Evolutionary conservation across 805 yeast species (phyloP), one percentile per base, ranked within the genome.

Genomic region (Lipomyces yamadae): DNA sequence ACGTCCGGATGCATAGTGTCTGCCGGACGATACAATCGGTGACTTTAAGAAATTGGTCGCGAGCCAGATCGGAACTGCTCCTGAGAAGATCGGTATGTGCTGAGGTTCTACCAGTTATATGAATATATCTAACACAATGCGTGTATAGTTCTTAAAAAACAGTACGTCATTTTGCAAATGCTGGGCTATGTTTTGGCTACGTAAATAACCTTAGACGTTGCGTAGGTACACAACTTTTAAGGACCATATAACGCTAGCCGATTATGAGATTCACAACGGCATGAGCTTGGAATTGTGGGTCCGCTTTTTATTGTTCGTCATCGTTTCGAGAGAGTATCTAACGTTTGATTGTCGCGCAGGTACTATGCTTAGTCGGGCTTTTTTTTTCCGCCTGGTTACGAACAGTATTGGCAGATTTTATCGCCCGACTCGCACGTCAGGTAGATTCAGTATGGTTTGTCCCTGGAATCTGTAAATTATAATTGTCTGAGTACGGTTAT

Each of bases 221-320:
- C 37, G 13, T 37, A 72, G 74, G 1, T 88, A 92, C 74, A 88
- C 86, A 71, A 85, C 90, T 0, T 87, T 86, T 76, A 95, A 95
- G 75, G 95, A 94, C 74, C 98, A 93, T 76, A 94, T 94, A 63
- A 83, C 93, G 0, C 81, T 94, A 56, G 97, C 89, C n/a, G 99
- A 94, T 77, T 94, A 95, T 75, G 99, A 94, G 76, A 87, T 94
- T 24, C 97, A 92, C 74, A 88, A 92, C 76, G 96, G 97, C 8
- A 88, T 90, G 68, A 91, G 88, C 77, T 78, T 94, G 71, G 99
- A 94, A 78, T 79, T 94, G 76, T 95, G 91, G 61, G 78, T 73
- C 42, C 54, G 11, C 39, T 37, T 13, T 10, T 15, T 5, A 10
- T 29, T 18, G 35, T 24, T 8, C 53, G 24, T 15, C 18, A 24